These are phyloP conservation scores for Penicillium brevicompactum DNA, from an alignment of 2,329 filamentous ascomycete species.

Conservation along the genomic window DNA sequence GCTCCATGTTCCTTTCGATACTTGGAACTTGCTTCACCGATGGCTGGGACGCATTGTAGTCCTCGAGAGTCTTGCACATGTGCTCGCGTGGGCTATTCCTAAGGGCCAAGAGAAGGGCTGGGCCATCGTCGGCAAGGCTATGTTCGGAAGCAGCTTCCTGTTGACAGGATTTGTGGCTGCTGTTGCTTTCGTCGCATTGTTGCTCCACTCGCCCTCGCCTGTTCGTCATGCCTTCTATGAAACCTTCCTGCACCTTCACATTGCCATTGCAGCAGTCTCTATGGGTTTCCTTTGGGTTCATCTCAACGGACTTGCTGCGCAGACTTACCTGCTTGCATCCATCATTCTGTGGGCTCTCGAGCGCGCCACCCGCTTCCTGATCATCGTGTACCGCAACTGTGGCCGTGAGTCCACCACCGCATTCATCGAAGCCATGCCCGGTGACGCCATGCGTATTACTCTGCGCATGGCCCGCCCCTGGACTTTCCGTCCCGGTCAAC, in stretches of 20 bases:
- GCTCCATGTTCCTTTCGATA: slow-evolving; percentile 47
- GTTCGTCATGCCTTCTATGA: slow-evolving; percentile 93
- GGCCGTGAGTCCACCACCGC: slow-evolving; percentile 63
- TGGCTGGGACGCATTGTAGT: slow-evolving; percentile 77
- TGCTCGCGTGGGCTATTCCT: slow-evolving; percentile 72
- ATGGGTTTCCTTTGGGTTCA: slow-evolving; percentile 79
- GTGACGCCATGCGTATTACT: slow-evolving; percentile 70
- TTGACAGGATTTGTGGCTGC: slow-evolving; percentile 46
- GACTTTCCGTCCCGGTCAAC: slow-evolving; percentile 68
- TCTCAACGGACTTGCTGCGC: slow-evolving; percentile 68
- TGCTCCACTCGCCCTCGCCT: slow-evolving; percentile 69
- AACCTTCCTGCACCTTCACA: slow-evolving; percentile 86
- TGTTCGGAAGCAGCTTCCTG: slow-evolving; percentile 39
- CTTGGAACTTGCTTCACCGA: slow-evolving; percentile 66
- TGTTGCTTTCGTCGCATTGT: slow-evolving; percentile 65
- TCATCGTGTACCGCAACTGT: slow-evolving; percentile 67
- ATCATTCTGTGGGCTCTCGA: slow-evolving; percentile 78
- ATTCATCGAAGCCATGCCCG: slow-evolving; percentile 67
- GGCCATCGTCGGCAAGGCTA: slow-evolving; percentile 32
- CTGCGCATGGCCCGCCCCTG: slow-evolving; percentile 68
- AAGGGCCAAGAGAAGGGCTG: slow-evolving; percentile 53
- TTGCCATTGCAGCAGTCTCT: slow-evolving; percentile 68
- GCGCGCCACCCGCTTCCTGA: slow-evolving; percentile 63
- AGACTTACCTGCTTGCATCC: slow-evolving; percentile 73
- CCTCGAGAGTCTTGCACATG: slow-evolving; percentile 70